A percentile compares a stretch with the other conserved stretches of the same genome.
Evolutionary conservation across 352 stramenopile genomes (phyloP).

Genomic region (Phytophthora litchii): DNA sequence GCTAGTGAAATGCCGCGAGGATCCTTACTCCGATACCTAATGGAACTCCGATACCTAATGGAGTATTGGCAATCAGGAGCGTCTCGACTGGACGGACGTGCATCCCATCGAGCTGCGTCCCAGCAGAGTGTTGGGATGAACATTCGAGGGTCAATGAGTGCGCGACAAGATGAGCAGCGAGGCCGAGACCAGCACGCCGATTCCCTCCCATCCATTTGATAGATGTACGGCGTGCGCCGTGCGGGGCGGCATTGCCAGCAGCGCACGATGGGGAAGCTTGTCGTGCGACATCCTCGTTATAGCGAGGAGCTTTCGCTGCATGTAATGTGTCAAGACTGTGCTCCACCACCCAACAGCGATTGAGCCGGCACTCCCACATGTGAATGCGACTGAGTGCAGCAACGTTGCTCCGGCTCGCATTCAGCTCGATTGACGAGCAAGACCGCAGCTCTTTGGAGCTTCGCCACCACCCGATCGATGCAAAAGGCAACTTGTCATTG

Average conservation of each 20-base stretch:
- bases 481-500: slow-evolving; percentile 23
- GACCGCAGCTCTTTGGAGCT: slow-evolving; percentile 18
- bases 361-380: background rate
- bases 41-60: too few relatives aligned
- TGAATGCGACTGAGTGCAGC: slow-evolving; percentile 16
- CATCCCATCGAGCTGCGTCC: background rate
- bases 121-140: background rate
- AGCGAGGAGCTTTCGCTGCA: slow-evolving; percentile 6
- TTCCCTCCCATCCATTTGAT: slow-evolving; percentile 37
- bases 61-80: too few relatives aligned
- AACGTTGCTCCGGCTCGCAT: slow-evolving; percentile 18
- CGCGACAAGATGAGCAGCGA: background rate
- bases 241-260: slow-evolving; percentile 1
- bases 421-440: slow-evolving; percentile 22
- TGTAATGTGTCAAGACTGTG: too few relatives aligned
- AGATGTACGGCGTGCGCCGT: slow-evolving; percentile 26
- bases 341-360: slow-evolving; percentile 11
- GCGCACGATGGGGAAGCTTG: slow-evolving; percentile 16
- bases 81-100: too few relatives aligned
- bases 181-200: background rate
- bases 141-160: slow-evolving; percentile 2
- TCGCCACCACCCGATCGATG: slow-evolving; percentile 30
- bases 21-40: too few relatives aligned
- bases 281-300: slow-evolving; percentile 24
- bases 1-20: too few relatives aligned